Percentiles rank a stretch among this genome's conserved stretches.
phyloP scores from a whole-genome alignment of 78 protist species.

The Paratrimastix pyriformis region DNA sequence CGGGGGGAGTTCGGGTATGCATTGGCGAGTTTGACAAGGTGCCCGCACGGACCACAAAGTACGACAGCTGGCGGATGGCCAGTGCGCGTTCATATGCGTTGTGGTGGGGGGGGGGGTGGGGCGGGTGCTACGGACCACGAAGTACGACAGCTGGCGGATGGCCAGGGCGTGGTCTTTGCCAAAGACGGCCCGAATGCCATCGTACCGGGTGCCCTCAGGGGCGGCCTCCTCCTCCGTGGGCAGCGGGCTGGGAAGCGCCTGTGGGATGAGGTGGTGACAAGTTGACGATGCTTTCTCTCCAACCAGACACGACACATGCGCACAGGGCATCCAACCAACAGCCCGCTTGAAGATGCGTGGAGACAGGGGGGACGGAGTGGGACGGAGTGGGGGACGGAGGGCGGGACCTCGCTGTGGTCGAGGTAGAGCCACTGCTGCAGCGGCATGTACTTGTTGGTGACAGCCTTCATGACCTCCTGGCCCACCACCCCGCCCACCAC shows the following conservation, averaged over 20 bases:
- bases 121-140: no score
- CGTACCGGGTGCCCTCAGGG: conserved; percentile 67
- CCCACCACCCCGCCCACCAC: conserved; percentile 36
- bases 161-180: conserved; percentile 52
- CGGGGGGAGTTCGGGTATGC: no score
- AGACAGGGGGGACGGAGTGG: no score
- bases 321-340: no score
- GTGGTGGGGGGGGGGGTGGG: no score
- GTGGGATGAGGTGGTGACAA: no score
- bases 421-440: conserved; percentile 67
- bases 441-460: conserved; percentile 86
- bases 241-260: background rate
- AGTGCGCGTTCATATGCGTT: conserved; percentile 25
- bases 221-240: conserved; percentile 17
- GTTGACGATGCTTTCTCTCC: no score
- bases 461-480: conserved; percentile 86
- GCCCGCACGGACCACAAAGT: conserved; percentile 58
- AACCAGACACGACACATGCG: no score
- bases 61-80: conserved; percentile 27
- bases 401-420: conserved; percentile 71
- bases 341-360: no score
- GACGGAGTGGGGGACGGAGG: no score
- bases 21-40: no score
- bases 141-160: conserved; percentile 41
- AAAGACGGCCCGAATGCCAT: conserved; percentile 72